Percentiles rank a stretch among this genome's conserved stretches.
These are phyloP conservation scores for Neonectria neomacrospora DNA, from an alignment of 2,329 filamentous ascomycete genomes.

Conservation along the genomic window DNA sequence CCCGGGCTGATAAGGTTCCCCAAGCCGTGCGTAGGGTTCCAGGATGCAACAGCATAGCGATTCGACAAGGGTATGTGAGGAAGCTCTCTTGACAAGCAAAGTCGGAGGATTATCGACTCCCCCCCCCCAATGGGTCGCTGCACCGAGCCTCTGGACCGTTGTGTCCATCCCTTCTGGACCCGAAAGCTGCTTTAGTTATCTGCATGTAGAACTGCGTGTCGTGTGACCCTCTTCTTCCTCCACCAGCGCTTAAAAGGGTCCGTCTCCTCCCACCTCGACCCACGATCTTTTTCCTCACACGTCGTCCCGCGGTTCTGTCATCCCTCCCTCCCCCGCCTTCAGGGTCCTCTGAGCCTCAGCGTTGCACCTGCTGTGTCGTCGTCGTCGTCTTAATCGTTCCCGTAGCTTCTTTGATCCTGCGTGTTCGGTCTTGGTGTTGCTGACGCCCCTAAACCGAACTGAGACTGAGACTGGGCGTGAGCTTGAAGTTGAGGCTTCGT, in stretches of 20 bases:
- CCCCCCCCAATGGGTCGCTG: not conserved
- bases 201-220: not conserved
- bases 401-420: not conserved
- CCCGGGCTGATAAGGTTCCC: constrained; percentile 25
- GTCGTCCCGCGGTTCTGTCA: constrained; percentile 18
- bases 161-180: not conserved
- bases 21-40: not conserved
- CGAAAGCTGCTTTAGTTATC: not conserved
- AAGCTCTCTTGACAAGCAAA: no score
- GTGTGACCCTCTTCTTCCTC: constrained; percentile 13
- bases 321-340: not conserved
- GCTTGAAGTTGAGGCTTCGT: not conserved
- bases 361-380: not conserved
- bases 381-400: not conserved
- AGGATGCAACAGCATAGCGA: not conserved
- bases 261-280: constrained; percentile 6
- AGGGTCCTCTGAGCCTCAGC: not conserved
- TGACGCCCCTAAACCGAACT: not conserved
- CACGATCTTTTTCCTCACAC: constrained; percentile 10
- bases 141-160: not conserved
- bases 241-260: constrained; percentile 15
- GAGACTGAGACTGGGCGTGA: not conserved
- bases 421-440: not conserved
- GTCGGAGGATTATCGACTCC: not conserved
- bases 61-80: no score